These are phyloP conservation scores for Acer saccharum DNA, from an alignment of 345 rosid genomes.

Conservation along the genomic window DNA sequence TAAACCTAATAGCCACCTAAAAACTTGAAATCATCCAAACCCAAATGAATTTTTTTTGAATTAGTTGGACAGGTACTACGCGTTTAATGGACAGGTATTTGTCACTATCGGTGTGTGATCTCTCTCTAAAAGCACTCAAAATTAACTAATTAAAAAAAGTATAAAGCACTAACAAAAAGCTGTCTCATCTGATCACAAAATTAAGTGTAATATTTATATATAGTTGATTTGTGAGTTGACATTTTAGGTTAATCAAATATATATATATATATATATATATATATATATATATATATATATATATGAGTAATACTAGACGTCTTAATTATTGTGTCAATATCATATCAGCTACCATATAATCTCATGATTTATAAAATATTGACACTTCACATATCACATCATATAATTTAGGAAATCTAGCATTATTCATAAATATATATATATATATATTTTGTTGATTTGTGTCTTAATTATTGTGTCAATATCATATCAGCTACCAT, in stretches of 20 bases:
- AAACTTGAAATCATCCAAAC: neutral
- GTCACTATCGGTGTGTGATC: slow-evolving; percentile 15
- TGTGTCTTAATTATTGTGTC: neutral
- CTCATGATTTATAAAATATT: too few relatives aligned
- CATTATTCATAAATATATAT: neutral
- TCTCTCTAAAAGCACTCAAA: neutral
- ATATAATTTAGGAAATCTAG: too few relatives aligned
- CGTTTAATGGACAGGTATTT: slow-evolving; percentile 10
- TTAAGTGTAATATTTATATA: neutral
- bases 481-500: too few relatives aligned
- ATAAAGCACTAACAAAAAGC: neutral
- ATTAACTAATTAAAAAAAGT: neutral
- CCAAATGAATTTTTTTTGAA: neutral
- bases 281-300: too few relatives aligned
- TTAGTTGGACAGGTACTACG: neutral
- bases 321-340: too few relatives aligned
- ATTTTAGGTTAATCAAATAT: too few relatives aligned
- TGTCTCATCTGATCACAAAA: neutral
- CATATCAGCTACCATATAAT: too few relatives aligned
- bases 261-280: too few relatives aligned
- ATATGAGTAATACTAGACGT: too few relatives aligned
- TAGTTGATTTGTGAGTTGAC: neutral
- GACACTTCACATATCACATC: too few relatives aligned
- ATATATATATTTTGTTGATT: too few relatives aligned
- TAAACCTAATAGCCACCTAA: neutral